Conservation (phyloP, 148 eudicot species). For the Pharnaceum exiguum region DNA sequence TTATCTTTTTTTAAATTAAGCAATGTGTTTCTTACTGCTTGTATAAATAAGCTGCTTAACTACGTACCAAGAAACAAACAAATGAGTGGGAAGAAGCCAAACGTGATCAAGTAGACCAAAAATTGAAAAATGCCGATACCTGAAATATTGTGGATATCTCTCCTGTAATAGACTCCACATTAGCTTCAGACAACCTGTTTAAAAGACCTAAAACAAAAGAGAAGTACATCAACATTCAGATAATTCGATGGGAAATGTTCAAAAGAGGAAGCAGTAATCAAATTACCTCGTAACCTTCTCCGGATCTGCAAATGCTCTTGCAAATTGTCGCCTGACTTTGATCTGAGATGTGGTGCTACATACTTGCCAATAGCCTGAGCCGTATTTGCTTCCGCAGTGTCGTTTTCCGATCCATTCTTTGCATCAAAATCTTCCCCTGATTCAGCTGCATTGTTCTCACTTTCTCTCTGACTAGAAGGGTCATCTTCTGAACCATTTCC, state of each 20-base stretch:
- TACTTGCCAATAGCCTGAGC: conserved; percentile 35
- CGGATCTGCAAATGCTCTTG: conserved; percentile 60
- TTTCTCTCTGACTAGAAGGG: conserved; percentile 7
- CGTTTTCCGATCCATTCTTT: conserved; percentile 15
- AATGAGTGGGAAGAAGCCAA: neutral
- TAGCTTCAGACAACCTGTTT: conserved; percentile 86
- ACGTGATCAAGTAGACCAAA: neutral
- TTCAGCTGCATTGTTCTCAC: conserved; percentile 14
- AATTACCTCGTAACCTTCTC: conserved; percentile 66
- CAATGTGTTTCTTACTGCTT: too few species aligned
- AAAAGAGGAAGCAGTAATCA: neutral
- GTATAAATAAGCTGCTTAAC: too few species aligned
- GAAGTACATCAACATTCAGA: conserved; percentile 10
- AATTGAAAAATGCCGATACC: conserved; percentile 45
- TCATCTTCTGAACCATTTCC: conserved; percentile 14
- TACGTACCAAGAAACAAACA: neutral
- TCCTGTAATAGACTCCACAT: conserved; percentile 73
- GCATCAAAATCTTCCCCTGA: conserved; percentile 19
- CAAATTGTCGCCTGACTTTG: conserved; percentile 41
- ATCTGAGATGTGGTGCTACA: conserved; percentile 79
- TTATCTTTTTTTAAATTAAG: too few species aligned
- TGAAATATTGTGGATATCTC: conserved; percentile 59
- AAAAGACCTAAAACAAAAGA: conserved; percentile 53
- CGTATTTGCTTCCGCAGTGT: conserved; percentile 10
- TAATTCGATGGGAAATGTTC: neutral